Evolutionary conservation across 2,329 filamentous ascomycete species (phyloP), one percentile per base, ranked within the genome.

Genomic region (Pseudovirgaria hyperparasitica): DNA sequence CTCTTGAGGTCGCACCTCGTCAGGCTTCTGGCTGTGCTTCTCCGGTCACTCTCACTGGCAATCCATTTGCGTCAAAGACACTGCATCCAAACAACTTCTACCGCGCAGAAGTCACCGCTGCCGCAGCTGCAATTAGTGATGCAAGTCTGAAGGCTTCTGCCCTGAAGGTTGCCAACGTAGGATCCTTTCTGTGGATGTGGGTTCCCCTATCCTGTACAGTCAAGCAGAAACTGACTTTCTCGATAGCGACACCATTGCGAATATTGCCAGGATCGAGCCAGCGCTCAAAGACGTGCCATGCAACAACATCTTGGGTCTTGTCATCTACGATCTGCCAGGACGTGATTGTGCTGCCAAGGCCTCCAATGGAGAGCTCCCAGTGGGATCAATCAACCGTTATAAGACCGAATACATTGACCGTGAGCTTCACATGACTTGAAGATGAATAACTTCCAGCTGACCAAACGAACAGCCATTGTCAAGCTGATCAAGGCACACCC

Each of bases 321-420:
- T 76, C 38, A 67, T 76, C 43, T 76, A 76, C 49, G 68, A 76
- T 45, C 57, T 76, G 10, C 72, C 72, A 25, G 70, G 72, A 37
- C 69, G 72, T 53, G 72, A 76, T 45, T 76, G 72, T 41, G 67
- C 72, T 18, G 72, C 72, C 27, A 62, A 70, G 45, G 70, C 72
- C 17, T 76, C 70, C 40, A 76, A 76, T 46, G 72, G 72, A 41
- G 72, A 76, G 51, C 66, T 71, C 36, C 69, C 66, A 33, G 55
- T 71, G 38, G 52, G 65, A 26, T 55, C 65, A 24, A 39, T 67
- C 25, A 48, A 50, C 26, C 56, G 60, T 18, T 70, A 70, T 53
- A 65, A 67, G 47, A 35, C 29, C 27, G 52, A 57, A 13, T 70
- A 69, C 42, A 68, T 70, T 43, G 64, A 69, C 54, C 55, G 50